These are phyloP conservation scores for Abortiporus biennis DNA, from an alignment of 1,284 basidiomycete species.

Conservation along the genomic window DNA sequence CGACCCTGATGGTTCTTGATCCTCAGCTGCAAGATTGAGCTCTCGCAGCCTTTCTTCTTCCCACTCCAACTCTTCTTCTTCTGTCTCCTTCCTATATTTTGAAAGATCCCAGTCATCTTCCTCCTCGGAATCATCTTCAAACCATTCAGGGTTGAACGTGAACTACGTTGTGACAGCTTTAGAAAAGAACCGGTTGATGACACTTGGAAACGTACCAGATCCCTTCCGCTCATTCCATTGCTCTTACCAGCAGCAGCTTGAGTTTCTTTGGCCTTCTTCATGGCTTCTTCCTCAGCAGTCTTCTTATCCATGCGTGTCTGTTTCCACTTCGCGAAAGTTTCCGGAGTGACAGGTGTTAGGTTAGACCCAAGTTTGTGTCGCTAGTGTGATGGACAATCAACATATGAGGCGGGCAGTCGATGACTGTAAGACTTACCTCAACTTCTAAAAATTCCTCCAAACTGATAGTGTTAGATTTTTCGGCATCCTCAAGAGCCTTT, in stretches of 20 bases:
- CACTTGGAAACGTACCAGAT: conserved; percentile 59
- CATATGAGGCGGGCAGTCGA: conserved; percentile 2
- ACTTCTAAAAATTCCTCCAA: conserved; percentile 97
- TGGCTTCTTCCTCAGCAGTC: conserved; percentile 75
- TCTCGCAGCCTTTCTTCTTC: conserved; percentile 33
- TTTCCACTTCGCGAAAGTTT: conserved; percentile 94
- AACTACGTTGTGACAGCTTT: conserved; percentile 47
- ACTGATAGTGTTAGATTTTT: conserved; percentile 87
- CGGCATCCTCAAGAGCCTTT: conserved; percentile 80
- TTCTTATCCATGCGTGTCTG: conserved; percentile 92
- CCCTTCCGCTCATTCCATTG: conserved; percentile 91
- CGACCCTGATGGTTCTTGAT: too few relatives aligned
- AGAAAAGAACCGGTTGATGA: conserved; percentile 5
- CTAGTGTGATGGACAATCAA: conserved; percentile 31
- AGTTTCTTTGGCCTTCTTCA: conserved; percentile 81
- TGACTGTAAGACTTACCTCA: conserved; percentile 53
- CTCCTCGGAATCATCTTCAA: conserved; percentile 78
- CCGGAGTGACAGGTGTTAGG: conserved; percentile 93
- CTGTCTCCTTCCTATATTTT: conserved; percentile 56
- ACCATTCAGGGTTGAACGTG: conserved; percentile 95
- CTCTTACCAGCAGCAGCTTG: conserved; percentile 88
- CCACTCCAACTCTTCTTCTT: conserved; percentile 48
- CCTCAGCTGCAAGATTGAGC: conserved; percentile 18
- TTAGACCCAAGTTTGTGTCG: conserved; percentile 92
- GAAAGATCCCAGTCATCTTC: conserved; percentile 71